Base-by-base conservation (phyloP, 2,329 filamentous ascomycete species). In the Xylariaceae sp. region DNA sequence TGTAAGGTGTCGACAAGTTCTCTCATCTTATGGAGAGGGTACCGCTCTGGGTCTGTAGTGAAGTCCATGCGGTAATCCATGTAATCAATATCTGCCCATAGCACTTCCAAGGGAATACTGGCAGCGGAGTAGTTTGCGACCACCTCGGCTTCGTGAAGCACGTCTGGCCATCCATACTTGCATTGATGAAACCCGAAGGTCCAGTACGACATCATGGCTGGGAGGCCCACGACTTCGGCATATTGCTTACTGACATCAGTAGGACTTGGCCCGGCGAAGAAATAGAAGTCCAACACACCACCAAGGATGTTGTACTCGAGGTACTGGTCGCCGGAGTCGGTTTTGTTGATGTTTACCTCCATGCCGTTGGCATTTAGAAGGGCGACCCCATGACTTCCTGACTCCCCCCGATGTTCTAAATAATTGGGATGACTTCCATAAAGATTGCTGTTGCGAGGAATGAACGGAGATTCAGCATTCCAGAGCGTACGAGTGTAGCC, bases 221-320 rank as follows among this genome's bases (percentile, higher is more conserved):
- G 76, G 29, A 75, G 62, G 1, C 77, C 77, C 40, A 76, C 73
- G 30, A 79, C 67, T 55, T 77, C 71, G 2, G 75, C 68, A 60
- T 80, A 80, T 57, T 79, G 76, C 50, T 71, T 67, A 34, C 74
- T 73, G 1, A 79, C 75, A 34, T 75, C 74, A 40, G 75, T 71
- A 1, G 77, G 78, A 4, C 69, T 75, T 0, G 76, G 73, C 2
- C 77, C 78, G 37, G 75, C 72, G 31, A 80, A 61, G 62, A 80
- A 80, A 60, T 80, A 80, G 47, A 81, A 75, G 64, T 88, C 85
- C 2, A 88, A 64, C 39, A 87, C 73, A 3, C 85, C 85, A 9
- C 85, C 85, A 3, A 87, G 72, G 3, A 78, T 78, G 61, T 87
- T 86, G 71, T 87, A 88, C 67, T 87, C 84, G 3, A 88, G 75